These are phyloP conservation scores for Colletotrichum sp. DNA, from an alignment of 2,329 filamentous ascomycete species.

Conservation along the genomic window DNA sequence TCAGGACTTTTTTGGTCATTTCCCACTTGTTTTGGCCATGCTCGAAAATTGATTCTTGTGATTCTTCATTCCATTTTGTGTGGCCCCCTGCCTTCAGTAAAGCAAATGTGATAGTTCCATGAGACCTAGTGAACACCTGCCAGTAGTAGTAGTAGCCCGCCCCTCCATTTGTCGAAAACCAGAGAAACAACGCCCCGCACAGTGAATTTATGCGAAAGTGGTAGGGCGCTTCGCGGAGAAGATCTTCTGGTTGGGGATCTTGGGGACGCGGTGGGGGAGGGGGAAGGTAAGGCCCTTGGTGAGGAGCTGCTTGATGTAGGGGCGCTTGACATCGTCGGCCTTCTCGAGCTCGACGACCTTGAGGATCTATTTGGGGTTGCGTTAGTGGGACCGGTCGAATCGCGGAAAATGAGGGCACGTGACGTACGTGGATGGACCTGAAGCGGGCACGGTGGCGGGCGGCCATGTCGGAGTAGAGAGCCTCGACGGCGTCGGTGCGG, in stretches of 20 bases:
- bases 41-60: conserved; percentile 24
- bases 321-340: conserved; percentile 91
- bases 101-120: conserved; percentile 67
- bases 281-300: conserved; percentile 97
- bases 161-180: conserved; percentile 42
- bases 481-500: conserved; percentile 91
- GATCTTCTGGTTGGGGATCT: conserved; percentile 84
- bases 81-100: conserved; percentile 48
- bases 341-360: conserved; percentile 98
- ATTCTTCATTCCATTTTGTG: conserved; percentile 40
- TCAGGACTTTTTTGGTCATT: background rate
- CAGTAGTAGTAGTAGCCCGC: conserved; percentile 47
- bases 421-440: conserved; percentile 94
- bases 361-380: conserved; percentile 72
- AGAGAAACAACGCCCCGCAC: conserved; percentile 48
- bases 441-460: conserved; percentile 98
- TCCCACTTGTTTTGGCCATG: conserved; percentile 3
- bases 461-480: conserved; percentile 99
- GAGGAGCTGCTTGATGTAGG: conserved; percentile 99
- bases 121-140: conserved; percentile 67
- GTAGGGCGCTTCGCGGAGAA: conserved; percentile 93
- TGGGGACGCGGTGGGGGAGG: conserved; percentile 93
- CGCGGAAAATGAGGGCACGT: background rate
- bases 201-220: conserved; percentile 87
- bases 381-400: background rate